Evolutionary conservation across 768 basidiomycete species (phyloP).

Genomic region (Kwoniella bestiolae): DNA sequence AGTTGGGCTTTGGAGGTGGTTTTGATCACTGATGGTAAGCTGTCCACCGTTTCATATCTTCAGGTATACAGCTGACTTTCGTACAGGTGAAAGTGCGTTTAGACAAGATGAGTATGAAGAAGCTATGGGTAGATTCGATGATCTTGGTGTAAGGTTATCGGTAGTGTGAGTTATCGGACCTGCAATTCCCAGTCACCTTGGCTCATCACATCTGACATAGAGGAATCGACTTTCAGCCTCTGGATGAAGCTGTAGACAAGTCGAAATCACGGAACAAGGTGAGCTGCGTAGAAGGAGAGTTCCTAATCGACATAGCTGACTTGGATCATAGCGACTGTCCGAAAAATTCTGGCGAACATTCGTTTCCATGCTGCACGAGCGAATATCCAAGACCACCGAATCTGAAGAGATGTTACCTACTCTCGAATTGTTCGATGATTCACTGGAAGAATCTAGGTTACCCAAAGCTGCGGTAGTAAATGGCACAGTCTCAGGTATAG

Average conservation of each 20-base stretch:
- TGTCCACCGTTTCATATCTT: constrained; percentile 64
- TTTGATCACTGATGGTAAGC: constrained; percentile 81
- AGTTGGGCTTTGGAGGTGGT: constrained; percentile 85
- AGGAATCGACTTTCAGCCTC: constrained; percentile 46
- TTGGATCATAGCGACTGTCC: constrained; percentile 65
- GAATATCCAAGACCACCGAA: constrained; percentile 33
- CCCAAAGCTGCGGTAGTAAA: constrained; percentile 64
- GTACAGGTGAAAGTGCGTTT: constrained; percentile 48
- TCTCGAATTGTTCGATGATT: constrained; percentile 69
- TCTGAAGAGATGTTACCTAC: constrained; percentile 59
- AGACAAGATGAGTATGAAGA: constrained; percentile 53
- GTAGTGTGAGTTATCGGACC: constrained; percentile 66
- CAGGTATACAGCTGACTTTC: not conserved
- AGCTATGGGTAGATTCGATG: constrained; percentile 68
- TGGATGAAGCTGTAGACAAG: constrained; percentile 44
- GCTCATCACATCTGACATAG: constrained; percentile 3
- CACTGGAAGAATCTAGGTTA: constrained; percentile 63
- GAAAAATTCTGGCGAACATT: constrained; percentile 70
- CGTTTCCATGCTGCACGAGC: constrained; percentile 37
- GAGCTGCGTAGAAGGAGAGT: constrained; percentile 12
- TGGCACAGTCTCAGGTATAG: constrained; percentile 68
- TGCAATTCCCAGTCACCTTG: not conserved
- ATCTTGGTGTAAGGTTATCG: constrained; percentile 65
- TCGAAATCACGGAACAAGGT: constrained; percentile 65
- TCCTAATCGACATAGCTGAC: not conserved